Conservation (phyloP, 106 monocot genomes). For the Gastrodia elata region DNA sequence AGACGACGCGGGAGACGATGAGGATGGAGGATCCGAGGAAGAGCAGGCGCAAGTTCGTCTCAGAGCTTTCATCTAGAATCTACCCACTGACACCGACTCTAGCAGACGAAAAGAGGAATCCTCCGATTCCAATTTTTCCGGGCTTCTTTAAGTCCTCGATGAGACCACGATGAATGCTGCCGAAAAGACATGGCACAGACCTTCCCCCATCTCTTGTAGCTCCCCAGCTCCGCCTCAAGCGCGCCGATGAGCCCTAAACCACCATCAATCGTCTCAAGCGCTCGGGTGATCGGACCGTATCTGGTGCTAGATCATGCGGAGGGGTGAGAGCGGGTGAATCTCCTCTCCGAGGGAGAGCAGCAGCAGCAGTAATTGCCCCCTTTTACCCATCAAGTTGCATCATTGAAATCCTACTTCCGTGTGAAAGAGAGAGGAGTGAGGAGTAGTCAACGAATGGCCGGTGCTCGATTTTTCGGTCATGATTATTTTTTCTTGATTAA, state of each 20-base stretch:
- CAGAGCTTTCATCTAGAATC: conserved; percentile 26
- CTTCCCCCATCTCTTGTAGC: neutral
- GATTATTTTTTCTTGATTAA: too few relatives aligned
- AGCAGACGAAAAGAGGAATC: neutral
- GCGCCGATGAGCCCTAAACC: conserved; percentile 13
- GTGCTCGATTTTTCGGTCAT: too few relatives aligned
- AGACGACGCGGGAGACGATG: conserved; percentile 31
- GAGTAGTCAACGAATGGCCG: too few relatives aligned
- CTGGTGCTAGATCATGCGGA: neutral
- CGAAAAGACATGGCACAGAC: conserved; percentile 15
- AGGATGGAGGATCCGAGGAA: conserved; percentile 17
- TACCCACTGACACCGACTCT: neutral
- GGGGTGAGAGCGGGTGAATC: neutral
- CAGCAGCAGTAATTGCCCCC: too few relatives aligned
- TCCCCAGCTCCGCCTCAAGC: conserved; percentile 1
- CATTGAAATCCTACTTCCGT: neutral
- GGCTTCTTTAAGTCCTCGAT: conserved; percentile 16
- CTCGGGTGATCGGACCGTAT: neutral
- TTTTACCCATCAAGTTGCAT: neutral
- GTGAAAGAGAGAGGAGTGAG: neutral
- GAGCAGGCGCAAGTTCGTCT: conserved; percentile 23
- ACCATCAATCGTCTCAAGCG: conserved; percentile 12
- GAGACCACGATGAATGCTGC: conserved; percentile 23
- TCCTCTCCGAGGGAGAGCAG: too few relatives aligned
- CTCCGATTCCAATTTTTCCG: neutral